phyloP scores from a whole-genome alignment of 768 basidiomycete species.

The Paxillus rubicundulus region DNA sequence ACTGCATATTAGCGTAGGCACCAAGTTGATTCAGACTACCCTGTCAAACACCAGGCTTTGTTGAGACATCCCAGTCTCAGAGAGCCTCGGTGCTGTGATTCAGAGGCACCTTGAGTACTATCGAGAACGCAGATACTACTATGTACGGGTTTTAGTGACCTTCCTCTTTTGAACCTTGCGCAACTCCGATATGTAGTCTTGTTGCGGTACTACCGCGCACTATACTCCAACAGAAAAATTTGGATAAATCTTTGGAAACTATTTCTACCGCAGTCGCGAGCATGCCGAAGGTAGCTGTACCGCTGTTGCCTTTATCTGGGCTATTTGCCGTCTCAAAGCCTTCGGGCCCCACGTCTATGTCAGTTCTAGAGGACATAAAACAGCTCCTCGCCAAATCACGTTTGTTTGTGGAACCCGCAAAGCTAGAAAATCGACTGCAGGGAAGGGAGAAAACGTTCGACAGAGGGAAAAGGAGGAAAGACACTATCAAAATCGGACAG shows the following conservation, averaged over 20 bases:
- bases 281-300: conserved; percentile 66
- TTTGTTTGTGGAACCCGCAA: conserved; percentile 66
- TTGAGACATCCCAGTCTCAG: too few relatives aligned
- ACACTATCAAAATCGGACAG: conserved; percentile 79
- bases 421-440: conserved; percentile 48
- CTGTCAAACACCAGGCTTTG: too few relatives aligned
- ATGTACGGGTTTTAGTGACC: too few relatives aligned
- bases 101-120: too few relatives aligned
- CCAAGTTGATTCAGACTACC: too few relatives aligned
- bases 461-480: conserved; percentile 37
- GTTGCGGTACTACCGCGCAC: too few relatives aligned
- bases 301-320: conserved; percentile 65
- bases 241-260: neutral
- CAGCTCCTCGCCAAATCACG: conserved; percentile 71
- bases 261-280: neutral
- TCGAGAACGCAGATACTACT: too few relatives aligned
- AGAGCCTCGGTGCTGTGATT: too few relatives aligned
- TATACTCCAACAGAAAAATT: too few relatives aligned
- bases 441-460: conserved; percentile 41
- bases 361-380: conserved; percentile 82
- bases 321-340: conserved; percentile 91
- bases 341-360: conserved; percentile 91
- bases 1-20: too few relatives aligned
- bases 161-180: too few relatives aligned
- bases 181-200: too few relatives aligned